Base-by-base conservation (phyloP, 768 basidiomycete genomes). In the Tylopilus sp. region DNA sequence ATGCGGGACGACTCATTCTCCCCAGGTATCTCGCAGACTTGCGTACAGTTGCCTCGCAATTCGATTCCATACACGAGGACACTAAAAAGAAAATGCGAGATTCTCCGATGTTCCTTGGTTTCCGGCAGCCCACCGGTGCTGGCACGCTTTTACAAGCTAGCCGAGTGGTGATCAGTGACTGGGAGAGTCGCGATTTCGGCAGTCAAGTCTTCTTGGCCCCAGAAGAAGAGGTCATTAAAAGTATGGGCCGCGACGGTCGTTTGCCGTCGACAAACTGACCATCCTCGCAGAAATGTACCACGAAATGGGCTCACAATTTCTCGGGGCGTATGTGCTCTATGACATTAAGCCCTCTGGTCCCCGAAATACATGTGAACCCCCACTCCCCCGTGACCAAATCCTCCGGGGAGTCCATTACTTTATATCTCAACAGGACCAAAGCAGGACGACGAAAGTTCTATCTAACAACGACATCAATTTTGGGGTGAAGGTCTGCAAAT, bases 1-100 rank as follows among this genome's bases (percentile, higher is more conserved):
- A 21, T 23, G n/a, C n/a, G 30, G 20, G 38, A 25, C 44, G 25
- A 39, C 57, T 56, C 17, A 58, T 2, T 5, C 12, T 30, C n/a
- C 13, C 9, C 30, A 58, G 57, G 30, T 58, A 58, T 21, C 45
- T 44, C 15, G 57, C 44, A 17, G 57, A 58, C 31, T 25, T 58
- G 57, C 42, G 45, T 33, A 50, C 35, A 28, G 50, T 58, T 15
- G 48, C 57, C n/a, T 58, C 47, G 1, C 33, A 36, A 28, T 31
- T 58, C 5, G 57, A 59, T 42, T 50, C 35, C 11, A 28, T 58
- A 44, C 28, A 52, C 1, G 41, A 50, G n/a, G 48, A 39, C 2
- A 52, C 59, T 30, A 58, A 47, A 30, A n/a, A 33, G 21, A n/a
- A 7, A 1, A 58, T 58, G 57, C 47, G 50, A 43, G 31, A 21